Evolutionary conservation across 805 yeast species (phyloP), one percentile per base, ranked within the genome.

Genomic region (Crinitomyces ghanaensis): DNA sequence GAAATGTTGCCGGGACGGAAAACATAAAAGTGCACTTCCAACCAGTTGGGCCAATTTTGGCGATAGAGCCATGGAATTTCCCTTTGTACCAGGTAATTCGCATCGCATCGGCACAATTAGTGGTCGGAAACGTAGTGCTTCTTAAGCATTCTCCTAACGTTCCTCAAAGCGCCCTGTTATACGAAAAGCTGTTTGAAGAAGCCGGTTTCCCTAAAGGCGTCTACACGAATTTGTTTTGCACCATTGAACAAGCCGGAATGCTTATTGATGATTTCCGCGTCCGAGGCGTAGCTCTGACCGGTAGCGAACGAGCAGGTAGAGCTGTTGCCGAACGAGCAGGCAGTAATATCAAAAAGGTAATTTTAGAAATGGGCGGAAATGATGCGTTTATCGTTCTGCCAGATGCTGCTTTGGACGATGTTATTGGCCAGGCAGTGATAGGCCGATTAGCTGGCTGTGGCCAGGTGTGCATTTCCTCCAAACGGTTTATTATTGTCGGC

Each of bases 81-180:
- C 82, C 82, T 19, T 58, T 64, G 38, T 79, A 78, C 11, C 74
- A 74, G 79, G 71, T 74, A 33, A 67, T 78, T 6, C 63, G 80
- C 43, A 74, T 75, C 44, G 72, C 70, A 3, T 78, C 70, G 16
- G 76, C 80, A 19, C 78, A 77, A 0, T 53, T 73, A 27, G 77
- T 78, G n/a, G 74, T 67, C 13, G 80, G 80, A 6, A 72, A 78
- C 49, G 71, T 78, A 4, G 61, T 70, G 11, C 68, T 74, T 23
- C 51, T 73, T 39, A 74, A 74, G 49, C 79, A 79, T 15, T 78
- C 72, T 44, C 66, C 70, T 6, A 71, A 68, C 48, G 73, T 78
- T 11, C 81, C 81, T 6, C 56, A 74, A 32, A 63, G 74, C 13
- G 72, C 77, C 1, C 57, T 74, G 42, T 77, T 77, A 0, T 50